Conservation (phyloP, 2,329 filamentous ascomycete species). For the Mariannaea elegans region DNA sequence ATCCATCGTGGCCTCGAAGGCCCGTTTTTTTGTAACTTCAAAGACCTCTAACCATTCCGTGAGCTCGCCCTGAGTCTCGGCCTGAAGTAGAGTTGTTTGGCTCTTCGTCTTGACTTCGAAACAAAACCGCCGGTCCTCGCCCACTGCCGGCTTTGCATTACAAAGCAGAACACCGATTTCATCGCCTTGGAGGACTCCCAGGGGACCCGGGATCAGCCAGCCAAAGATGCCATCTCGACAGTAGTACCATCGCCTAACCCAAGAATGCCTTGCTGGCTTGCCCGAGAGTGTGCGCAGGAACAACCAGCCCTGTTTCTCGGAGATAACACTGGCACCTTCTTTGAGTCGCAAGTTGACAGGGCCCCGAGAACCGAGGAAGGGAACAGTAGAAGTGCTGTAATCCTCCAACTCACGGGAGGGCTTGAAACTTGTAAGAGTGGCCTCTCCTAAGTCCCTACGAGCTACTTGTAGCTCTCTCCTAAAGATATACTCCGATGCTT, state of each 20-base stretch:
- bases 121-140: constrained; percentile 94
- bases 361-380: constrained; percentile 78
- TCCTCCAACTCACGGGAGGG: constrained; percentile 94
- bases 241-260: constrained; percentile 95
- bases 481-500: constrained; percentile 84
- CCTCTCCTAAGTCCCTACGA: constrained; percentile 83
- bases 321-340: constrained; percentile 58
- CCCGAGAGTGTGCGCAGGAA: constrained; percentile 83
- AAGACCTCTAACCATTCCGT: constrained; percentile 95
- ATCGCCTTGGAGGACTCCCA: constrained; percentile 94
- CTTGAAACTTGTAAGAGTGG: constrained; percentile 73
- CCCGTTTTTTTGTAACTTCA: constrained; percentile 91
- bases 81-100: constrained; percentile 86
- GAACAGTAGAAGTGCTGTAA: constrained; percentile 89
- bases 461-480: constrained; percentile 82
- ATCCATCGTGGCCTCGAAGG: constrained; percentile 77
- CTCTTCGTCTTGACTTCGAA: constrained; percentile 99
- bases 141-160: constrained; percentile 87
- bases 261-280: constrained; percentile 89
- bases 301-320: constrained; percentile 95
- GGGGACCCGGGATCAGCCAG: constrained; percentile 84
- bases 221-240: constrained; percentile 96
- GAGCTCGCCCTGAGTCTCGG: constrained; percentile 91
- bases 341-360: constrained; percentile 70
- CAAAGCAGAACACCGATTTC: constrained; percentile 95